Base-by-base conservation (phyloP, 768 basidiomycete species). In the Naganishia vishniacii region DNA sequence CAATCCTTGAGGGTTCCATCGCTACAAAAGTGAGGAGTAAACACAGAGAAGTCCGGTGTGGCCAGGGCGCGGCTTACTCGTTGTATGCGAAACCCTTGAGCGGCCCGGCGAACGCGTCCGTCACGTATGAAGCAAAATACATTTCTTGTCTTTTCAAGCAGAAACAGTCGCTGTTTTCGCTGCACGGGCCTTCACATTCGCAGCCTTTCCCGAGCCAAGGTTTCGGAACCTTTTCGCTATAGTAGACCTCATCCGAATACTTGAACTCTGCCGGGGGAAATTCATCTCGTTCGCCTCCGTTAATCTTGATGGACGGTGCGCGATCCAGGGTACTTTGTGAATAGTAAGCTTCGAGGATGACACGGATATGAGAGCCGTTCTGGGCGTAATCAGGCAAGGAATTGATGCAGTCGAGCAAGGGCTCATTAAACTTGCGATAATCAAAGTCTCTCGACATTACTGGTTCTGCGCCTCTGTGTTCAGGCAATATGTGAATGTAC, bases 231-330 rank as follows among this genome's bases (percentile, higher is more conserved):
- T 80, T 84, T 13, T 84, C 81, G 1, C 83, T 84, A 65, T 85
- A 84, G 82, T 88, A 87, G 80, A 91, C 84, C 59, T 83, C 78
- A 74, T 94, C 92, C 12, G 88, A 85, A 73, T 94, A 94, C 65
- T 86, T 80, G 70, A 92, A 95, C 70, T 94, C 91, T 0, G 91
- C 91, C 9, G 23, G 85, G 83, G 11, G 83, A n/a, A 9, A 56
- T 25, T 56, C 53, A 26, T 56, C 53, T 0, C 25, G 25, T 8
- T 56, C 53, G 37, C 53, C 53, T n/a, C 53, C 53, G 37, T 40
- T 29, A 29, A 56, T 56, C 20, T 26, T 56, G 34, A 56, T 56
- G n/a, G 53, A 20, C 12, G 53, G 53, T 56, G 53, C 53, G 18
- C 37, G 53, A 40, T 56, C 53, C 9, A 37, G n/a, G 13, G 32